Conservation (phyloP, 2,329 filamentous ascomycete genomes). For the Pseudogymnoascus sp. region DNA sequence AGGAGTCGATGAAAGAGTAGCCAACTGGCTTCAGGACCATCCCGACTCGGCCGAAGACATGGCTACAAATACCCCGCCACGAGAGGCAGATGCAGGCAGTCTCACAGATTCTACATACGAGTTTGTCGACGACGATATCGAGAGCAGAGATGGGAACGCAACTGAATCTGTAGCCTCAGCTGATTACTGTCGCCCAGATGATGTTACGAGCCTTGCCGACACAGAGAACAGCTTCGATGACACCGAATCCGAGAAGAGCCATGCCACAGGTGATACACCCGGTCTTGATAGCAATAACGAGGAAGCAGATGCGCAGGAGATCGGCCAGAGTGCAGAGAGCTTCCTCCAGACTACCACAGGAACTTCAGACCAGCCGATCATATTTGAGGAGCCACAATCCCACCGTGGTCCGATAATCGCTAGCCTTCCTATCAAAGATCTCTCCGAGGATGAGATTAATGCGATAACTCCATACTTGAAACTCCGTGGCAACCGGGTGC, state of each 20-base stretch:
- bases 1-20: slow-evolving; percentile 22
- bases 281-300: slow-evolving; percentile 21
- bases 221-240: slow-evolving; percentile 29
- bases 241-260: slow-evolving; percentile 25
- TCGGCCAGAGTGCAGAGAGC: slow-evolving; percentile 25
- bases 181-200: slow-evolving; percentile 28
- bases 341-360: slow-evolving; percentile 25
- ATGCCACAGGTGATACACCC: slow-evolving; percentile 16
- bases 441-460: slow-evolving; percentile 35
- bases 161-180: slow-evolving; percentile 31
- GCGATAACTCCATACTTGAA: not conserved
- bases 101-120: slow-evolving; percentile 30
- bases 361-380: slow-evolving; percentile 33
- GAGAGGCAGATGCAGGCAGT: slow-evolving; percentile 25
- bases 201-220: slow-evolving; percentile 30
- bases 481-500: not conserved
- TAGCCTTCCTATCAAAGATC: slow-evolving; percentile 32
- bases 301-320: slow-evolving; percentile 24
- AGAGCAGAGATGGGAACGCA: slow-evolving; percentile 28
- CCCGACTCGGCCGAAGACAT: slow-evolving; percentile 21
- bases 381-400: slow-evolving; percentile 37
- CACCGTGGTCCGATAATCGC: slow-evolving; percentile 21
- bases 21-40: slow-evolving; percentile 24
- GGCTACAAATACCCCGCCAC: slow-evolving; percentile 15
- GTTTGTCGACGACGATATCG: slow-evolving; percentile 30